Evolutionary conservation across 345 rosid species (phyloP).

Genomic region (Euphorbia tirucalli): DNA sequence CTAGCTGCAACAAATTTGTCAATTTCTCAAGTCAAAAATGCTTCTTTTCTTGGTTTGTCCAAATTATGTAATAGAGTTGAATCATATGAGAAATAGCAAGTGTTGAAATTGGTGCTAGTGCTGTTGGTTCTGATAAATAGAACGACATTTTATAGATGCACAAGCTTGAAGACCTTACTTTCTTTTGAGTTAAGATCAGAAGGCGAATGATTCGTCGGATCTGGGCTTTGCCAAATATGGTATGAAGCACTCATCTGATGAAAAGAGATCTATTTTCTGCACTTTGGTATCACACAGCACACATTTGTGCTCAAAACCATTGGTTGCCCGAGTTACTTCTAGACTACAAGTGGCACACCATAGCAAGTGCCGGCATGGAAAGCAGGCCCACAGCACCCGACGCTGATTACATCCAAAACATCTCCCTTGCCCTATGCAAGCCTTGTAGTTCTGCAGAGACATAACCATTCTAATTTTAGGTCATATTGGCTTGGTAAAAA

Average conservation of each 20-base stretch:
- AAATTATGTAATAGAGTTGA: background rate
- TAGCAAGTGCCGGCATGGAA: constrained; percentile 66
- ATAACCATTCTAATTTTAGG: background rate
- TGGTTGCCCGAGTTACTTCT: constrained; percentile 30
- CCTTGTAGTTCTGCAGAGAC: constrained; percentile 16
- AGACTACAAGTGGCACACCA: constrained; percentile 69
- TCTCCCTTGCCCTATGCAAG: constrained; percentile 23
- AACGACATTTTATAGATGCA: background rate
- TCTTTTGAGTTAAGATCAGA: constrained; percentile 1
- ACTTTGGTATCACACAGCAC: constrained; percentile 67
- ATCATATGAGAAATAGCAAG: background rate
- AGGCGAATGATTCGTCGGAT: constrained; percentile 18
- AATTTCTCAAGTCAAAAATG: background rate
- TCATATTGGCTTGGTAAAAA: background rate
- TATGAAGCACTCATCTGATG: constrained; percentile 14
- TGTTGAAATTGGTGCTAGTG: background rate
- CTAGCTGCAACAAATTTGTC: background rate
- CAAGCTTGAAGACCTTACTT: constrained; percentile 13
- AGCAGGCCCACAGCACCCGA: constrained; percentile 52
- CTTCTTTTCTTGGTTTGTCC: constrained; percentile 4
- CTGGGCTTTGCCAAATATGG: background rate
- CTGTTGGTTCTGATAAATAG: background rate
- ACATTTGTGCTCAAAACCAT: constrained; percentile 51
- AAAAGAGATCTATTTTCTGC: constrained; percentile 36
- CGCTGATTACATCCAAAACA: constrained; percentile 67